Base-by-base conservation (phyloP, 768 basidiomycete genomes). In the Auriculariales sp. region DNA sequence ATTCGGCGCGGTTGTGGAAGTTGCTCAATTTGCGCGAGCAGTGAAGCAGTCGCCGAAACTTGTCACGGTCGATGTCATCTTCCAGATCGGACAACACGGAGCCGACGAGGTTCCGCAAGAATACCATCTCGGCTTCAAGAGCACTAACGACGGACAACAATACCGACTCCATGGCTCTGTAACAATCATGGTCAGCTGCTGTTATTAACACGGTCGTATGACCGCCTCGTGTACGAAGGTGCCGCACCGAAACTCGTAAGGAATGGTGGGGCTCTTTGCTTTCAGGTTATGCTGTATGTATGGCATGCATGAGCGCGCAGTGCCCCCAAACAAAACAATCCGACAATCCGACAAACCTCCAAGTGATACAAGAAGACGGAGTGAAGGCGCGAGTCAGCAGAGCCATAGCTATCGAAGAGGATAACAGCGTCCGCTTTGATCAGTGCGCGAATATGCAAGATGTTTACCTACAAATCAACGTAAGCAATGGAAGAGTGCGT, bases 111-210 rank as follows among this genome's bases (percentile, higher is more conserved):
- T 85, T 83, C 29, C 93, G 80, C 47, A 91, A 88, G 60, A 93
- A 93, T 12, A 83, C 83, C 85, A 97, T 86, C 67, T 98, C 94
- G 28, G 91, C 90, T 67, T 97, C 94, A 22, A 98, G 71, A 3
- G 94, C 92, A 55, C 85, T 87, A 50, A 93, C 68, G 9, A 94
- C 89, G 33, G 91, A 94, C 34, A 94, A 75, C 35, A 98, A 71
- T 51, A 95, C 81, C 1, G 92, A 93, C 57, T 98, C 94, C 32
- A 97, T 71, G 2, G 94, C 94, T 49, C 93, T 92, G 60, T n/a
- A 46, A 6, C 27, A n/a, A n/a, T n/a, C n/a, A 25, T 15, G 5
- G 39, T 19, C 19, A 42, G 32, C 39, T 50, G 24, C 57, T 48
- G 53, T 59, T 49, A 59, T 58, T 47, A 48, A 28, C 32, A 35